Percentiles rank a stretch among this genome's conserved stretches.
phyloP scores from a whole-genome alignment of 225 moss, liverwort and hornwort genomes.

The Lunularia cruciata region DNA sequence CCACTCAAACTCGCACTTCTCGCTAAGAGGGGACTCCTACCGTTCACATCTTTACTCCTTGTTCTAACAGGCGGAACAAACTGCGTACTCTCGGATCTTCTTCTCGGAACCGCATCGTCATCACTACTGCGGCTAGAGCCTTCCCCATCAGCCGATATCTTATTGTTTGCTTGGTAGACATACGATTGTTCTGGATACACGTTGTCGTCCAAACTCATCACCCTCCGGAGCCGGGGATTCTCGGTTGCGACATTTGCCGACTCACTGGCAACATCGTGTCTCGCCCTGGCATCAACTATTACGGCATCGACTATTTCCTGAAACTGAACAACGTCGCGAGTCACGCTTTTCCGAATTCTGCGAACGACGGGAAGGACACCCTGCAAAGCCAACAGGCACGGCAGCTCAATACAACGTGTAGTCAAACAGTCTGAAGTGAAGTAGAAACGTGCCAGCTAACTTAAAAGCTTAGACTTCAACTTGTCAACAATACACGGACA shows the following conservation, averaged over 20 bases:
- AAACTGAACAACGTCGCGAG: slow-evolving; percentile 46
- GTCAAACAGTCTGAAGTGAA: no score
- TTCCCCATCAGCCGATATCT: not conserved
- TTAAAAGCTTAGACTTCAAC: no score
- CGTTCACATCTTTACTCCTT: not conserved
- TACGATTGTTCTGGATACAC: slow-evolving; percentile 22
- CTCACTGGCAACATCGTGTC: not conserved
- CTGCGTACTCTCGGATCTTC: not conserved
- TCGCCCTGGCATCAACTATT: slow-evolving; percentile 21
- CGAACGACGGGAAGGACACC: slow-evolving; percentile 45
- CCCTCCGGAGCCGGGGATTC: slow-evolving; percentile 23
- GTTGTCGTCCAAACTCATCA: slow-evolving; percentile 28
- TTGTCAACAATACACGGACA: no score
- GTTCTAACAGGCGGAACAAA: not conserved
- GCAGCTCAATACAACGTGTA: no score
- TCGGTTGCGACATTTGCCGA: slow-evolving; percentile 1
- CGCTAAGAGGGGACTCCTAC: not conserved
- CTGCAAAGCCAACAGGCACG: no score
- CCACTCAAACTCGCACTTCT: slow-evolving; percentile 20
- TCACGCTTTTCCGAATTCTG: slow-evolving; percentile 43
- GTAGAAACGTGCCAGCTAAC: no score
- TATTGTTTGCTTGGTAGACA: not conserved
- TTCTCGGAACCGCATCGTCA: not conserved
- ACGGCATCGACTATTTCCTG: slow-evolving; percentile 46
- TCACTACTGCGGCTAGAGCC: slow-evolving; percentile 4